A percentile compares a stretch with the other conserved stretches of the same genome.
These are phyloP conservation scores for Sungouiella thailandica DNA, from an alignment of 805 yeast genomes.

Conservation along the genomic window DNA sequence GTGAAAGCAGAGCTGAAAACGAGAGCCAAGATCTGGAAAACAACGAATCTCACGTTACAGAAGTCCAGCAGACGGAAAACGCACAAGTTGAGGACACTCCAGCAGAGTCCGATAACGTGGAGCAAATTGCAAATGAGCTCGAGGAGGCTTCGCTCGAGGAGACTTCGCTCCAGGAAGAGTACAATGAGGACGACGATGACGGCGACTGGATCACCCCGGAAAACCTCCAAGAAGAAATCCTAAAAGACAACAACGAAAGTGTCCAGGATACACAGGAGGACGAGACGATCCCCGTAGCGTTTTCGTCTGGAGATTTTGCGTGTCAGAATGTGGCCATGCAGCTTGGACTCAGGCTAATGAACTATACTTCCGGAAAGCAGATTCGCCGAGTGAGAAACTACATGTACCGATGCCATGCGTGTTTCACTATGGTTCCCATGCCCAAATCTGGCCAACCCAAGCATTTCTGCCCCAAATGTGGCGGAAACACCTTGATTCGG, in stretches of 20 bases:
- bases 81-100: neutral
- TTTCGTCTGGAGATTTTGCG: conserved; percentile 95
- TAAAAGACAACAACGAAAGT: conserved; percentile 62
- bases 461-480: conserved; percentile 94
- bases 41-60: neutral
- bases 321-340: conserved; percentile 94
- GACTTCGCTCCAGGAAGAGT: conserved; percentile 39
- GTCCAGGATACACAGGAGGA: conserved; percentile 30
- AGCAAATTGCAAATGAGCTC: neutral
- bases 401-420: conserved; percentile 96
- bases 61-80: neutral
- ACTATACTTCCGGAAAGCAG: conserved; percentile 75
- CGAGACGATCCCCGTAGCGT: conserved; percentile 63
- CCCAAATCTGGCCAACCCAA: conserved; percentile 70
- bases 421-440: conserved; percentile 77
- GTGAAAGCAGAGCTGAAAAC: neutral
- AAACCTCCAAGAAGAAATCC: conserved; percentile 64
- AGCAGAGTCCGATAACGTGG: neutral
- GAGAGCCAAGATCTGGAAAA: neutral
- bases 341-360: conserved; percentile 82
- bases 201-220: conserved; percentile 93
- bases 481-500: conserved; percentile 84
- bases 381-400: conserved; percentile 83
- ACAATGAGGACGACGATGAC: conserved; percentile 75
- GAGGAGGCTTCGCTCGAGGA: conserved; percentile 1